Conservation (phyloP, 805 yeast species). For the Candida ulmi region DNA sequence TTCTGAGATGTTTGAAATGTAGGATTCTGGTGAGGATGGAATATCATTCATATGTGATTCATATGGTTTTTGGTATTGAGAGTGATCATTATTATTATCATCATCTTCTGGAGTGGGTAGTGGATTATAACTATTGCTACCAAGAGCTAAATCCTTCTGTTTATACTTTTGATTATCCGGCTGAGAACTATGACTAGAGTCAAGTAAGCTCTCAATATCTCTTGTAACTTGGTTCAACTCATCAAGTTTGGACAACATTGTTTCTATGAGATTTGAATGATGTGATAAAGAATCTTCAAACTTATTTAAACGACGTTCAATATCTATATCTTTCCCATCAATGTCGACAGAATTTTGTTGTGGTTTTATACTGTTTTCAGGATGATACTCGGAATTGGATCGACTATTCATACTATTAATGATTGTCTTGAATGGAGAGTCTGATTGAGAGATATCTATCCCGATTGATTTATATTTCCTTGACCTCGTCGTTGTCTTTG, state of each 20-base stretch:
- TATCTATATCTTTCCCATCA: background rate
- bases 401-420: background rate
- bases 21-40: conserved; percentile 20
- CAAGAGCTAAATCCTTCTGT: too few relatives aligned
- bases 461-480: background rate
- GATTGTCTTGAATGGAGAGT: background rate
- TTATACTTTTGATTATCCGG: too few relatives aligned
- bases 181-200: too few relatives aligned
- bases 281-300: background rate
- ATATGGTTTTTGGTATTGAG: background rate
- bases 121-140: too few relatives aligned
- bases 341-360: too few relatives aligned
- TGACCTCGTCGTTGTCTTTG: background rate
- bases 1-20: conserved; percentile 12
- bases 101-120: conserved; percentile 19
- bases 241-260: background rate
- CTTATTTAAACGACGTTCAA: background rate
- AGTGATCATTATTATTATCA: too few relatives aligned
- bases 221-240: background rate
- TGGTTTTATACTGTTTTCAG: too few relatives aligned
- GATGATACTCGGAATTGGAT: too few relatives aligned
- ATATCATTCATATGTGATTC: conserved; percentile 2
- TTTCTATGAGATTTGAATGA: background rate
- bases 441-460: background rate
- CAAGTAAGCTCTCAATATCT: background rate